Evolutionary conservation across 2,329 filamentous ascomycete species (phyloP), one percentile per base, ranked within the genome.

Genomic region (Pezicula rhizophila): DNA sequence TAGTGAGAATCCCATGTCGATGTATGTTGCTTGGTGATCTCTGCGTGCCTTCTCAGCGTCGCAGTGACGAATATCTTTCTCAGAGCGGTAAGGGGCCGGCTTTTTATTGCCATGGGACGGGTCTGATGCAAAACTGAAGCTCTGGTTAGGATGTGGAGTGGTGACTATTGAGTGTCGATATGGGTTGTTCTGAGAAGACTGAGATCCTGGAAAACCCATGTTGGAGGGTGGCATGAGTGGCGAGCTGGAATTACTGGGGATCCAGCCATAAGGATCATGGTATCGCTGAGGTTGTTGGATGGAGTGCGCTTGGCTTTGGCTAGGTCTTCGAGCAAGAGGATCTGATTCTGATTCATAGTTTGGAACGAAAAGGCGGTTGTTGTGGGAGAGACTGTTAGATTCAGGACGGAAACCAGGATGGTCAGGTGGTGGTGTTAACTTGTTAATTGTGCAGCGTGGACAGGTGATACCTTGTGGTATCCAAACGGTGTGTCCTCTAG

Each of bases 61-160:
- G 40, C 40, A 42, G 20, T 42, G 40, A 14, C 40, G 18, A 15
- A 42, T 42, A n/a, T 42, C 40, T 15, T 42, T 42, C n/a, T 42
- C 40, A 15, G 40, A 42, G 14, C 40, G 40, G 20, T 42, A 42
- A 8, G 35, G n/a, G 18, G 35, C 35, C 11, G 40, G 40, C 25
- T 42, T 42, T 15, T 26, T 23, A 11, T 42, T 42, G 8, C 40
- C 40, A 3, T 42, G 40, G 20, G 18, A 15, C 2, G 20, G 12
- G 3, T 42, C 25, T 11, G 40, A 28, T n/a, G 40, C 18, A 20
- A 42, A 42, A 17, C n/a, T 25, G 25, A 42, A 42, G 28, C 28
- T 31, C 11, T 31, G 28, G 28, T 10, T 31, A 6, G 40, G 40
- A 38, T 15, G 18, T 15, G 35, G 14, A n/a, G n/a, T 23, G 8